Base-by-base conservation (phyloP, 2,329 filamentous ascomycete genomes). In the Trichoderma sp. region DNA sequence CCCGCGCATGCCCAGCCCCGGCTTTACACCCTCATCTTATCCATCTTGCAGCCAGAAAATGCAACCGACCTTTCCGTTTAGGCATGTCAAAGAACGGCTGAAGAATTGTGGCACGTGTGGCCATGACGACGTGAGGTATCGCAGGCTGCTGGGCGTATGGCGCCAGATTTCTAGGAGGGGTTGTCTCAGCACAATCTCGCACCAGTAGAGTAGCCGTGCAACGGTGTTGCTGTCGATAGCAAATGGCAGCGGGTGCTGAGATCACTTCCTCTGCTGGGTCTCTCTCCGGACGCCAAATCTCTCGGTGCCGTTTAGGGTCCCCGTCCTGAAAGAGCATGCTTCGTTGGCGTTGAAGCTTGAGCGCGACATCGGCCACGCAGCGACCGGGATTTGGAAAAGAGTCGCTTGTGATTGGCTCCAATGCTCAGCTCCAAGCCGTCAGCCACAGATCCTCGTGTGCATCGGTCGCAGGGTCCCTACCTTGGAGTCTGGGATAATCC, bases 281-380 rank as follows among this genome's bases (percentile, higher is more conserved):
- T 29, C 58, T 68, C 47, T 68, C 65, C 49, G n/a, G 58, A 68
- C 57, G 53, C 66, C 66, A 63, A 49, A 67, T 14, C 29, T 55
- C 29, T 52, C 47, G 40, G 64, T 59, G 64, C 55, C 53, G 37
- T 37, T 59, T 59, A 52, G 40, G 63, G 55, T 49, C 29, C 35
- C 55, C 33, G 19, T 61, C 64, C 63, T 31, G 37, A 5, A 35
- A 61, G 31, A 68, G 65, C 66, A 68, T 62, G 52, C 62, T 43
- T 60, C 55, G 43, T 47, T 64, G 61, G 68, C 43, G 61, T 66
- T 19, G 47, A 57, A 61, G 61, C 68, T 65, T 70, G 63, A 62
- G 68, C 68, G 69, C 69, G 69, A 70, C 65, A 70, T 70, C 69
- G 69, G 69, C 69, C 66, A 70, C 33, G 68, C 68, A 68, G 56